A percentile compares a stretch with the other conserved stretches of the same genome.
These are phyloP conservation scores for Vitis hybrid DNA, from an alignment of 177 flowering plant genomes.

Conservation along the genomic window DNA sequence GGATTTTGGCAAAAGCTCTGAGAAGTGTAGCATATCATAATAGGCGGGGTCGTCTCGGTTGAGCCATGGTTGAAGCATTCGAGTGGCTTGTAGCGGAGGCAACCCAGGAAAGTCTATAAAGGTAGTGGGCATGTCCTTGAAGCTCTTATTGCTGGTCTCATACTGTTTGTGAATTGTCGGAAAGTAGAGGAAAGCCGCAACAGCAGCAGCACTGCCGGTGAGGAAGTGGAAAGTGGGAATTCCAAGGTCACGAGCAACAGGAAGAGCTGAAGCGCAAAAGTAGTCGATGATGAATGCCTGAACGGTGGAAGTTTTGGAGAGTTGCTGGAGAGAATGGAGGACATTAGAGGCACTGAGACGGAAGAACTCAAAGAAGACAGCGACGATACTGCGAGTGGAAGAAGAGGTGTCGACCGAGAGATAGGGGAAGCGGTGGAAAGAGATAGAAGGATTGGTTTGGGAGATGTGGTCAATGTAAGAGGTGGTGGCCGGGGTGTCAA, in stretches of 20 bases:
- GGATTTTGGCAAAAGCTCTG: not conserved
- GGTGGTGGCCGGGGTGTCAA: too few relatives aligned
- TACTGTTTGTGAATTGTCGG: too few relatives aligned
- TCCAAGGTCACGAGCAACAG: not conserved
- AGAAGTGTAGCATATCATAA: not conserved
- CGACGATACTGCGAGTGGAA: not conserved
- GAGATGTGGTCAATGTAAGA: too few relatives aligned
- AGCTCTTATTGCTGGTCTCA: too few relatives aligned
- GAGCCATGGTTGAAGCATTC: not conserved
- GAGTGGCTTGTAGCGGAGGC: not conserved
- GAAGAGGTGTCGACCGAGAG: not conserved
- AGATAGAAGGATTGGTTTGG: too few relatives aligned
- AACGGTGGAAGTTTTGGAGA: slow-evolving; percentile 6
- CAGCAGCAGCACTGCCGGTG: not conserved
- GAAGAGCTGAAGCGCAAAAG: slow-evolving; percentile 2
- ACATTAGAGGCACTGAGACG: not conserved
- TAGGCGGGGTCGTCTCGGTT: not conserved
- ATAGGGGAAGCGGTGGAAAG: too few relatives aligned
- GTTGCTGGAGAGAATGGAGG: not conserved
- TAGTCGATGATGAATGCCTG: slow-evolving; percentile 9
- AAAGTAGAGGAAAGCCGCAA: not conserved
- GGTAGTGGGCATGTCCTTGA: not conserved
- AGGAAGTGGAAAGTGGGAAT: slow-evolving; percentile 6
- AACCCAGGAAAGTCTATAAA: not conserved
- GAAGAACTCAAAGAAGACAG: slow-evolving; percentile 5